phyloP scores from a whole-genome alignment of 2,329 filamentous ascomycete species.

The Colletotrichum incanum region DNA sequence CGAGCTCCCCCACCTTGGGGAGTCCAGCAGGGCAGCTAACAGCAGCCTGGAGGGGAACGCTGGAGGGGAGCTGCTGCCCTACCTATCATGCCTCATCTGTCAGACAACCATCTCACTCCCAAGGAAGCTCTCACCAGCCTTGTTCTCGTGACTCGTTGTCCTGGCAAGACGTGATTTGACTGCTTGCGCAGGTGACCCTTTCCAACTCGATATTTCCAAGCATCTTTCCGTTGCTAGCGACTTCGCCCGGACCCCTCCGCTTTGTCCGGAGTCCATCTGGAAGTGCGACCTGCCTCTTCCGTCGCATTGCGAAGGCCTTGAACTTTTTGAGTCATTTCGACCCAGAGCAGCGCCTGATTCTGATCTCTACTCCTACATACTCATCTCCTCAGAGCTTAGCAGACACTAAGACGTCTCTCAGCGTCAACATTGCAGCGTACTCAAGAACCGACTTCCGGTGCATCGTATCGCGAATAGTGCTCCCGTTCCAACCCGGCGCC shows the following conservation, averaged over 20 bases:
- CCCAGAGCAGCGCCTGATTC: background rate
- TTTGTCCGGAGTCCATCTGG: slow-evolving; percentile 24
- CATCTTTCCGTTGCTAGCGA: background rate
- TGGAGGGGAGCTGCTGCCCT: slow-evolving; percentile 13
- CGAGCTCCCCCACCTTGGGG: slow-evolving; percentile 14
- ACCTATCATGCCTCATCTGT: slow-evolving; percentile 16
- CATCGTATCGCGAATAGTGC: background rate
- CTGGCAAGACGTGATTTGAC: background rate
- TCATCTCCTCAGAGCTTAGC: background rate
- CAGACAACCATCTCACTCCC: slow-evolving; percentile 20
- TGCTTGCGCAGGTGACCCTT: slow-evolving; percentile 10
- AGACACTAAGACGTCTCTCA: background rate
- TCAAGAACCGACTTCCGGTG: background rate
- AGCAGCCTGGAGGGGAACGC: background rate
- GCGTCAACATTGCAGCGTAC: background rate
- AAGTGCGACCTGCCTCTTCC: slow-evolving; percentile 27
- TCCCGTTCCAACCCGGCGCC: background rate
- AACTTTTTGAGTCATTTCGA: slow-evolving; percentile 30
- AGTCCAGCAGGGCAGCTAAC: slow-evolving; percentile 12
- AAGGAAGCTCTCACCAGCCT: slow-evolving; percentile 11
- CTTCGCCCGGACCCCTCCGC: slow-evolving; percentile 5
- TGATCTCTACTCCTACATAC: background rate
- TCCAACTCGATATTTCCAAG: background rate
- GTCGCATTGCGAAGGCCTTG: slow-evolving; percentile 8
- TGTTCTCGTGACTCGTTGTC: slow-evolving; percentile 23